Conservation (phyloP, 192 early-diverging fungal genomes). For the Coemansia sp. region DNA sequence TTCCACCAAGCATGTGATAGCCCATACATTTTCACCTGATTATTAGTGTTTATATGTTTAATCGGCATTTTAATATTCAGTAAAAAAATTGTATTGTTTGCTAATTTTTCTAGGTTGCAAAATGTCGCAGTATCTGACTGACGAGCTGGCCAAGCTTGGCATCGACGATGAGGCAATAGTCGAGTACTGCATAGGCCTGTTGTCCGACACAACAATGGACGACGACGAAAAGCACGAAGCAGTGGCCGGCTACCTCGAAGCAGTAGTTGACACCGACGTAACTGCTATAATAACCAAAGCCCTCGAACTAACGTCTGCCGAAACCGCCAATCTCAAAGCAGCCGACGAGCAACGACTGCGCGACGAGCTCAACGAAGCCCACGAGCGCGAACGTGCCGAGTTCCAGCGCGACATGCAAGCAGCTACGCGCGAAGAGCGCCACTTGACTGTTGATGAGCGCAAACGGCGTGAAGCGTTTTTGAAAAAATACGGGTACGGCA, state of each 20-base stretch:
- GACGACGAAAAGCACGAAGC: slow-evolving; percentile 36
- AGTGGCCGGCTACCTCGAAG: slow-evolving; percentile 39
- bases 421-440: background rate
- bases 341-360: slow-evolving; percentile 9
- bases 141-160: slow-evolving; percentile 22
- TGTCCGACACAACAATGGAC: slow-evolving; percentile 22
- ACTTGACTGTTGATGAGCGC: slow-evolving; percentile 31
- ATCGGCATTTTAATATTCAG: background rate
- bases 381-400: slow-evolving; percentile 21
- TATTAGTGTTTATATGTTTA: background rate
- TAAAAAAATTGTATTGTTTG: background rate
- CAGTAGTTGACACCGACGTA: slow-evolving; percentile 12
- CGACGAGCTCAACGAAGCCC: slow-evolving; percentile 2
- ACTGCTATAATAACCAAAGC: slow-evolving; percentile 10
- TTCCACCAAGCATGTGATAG: background rate
- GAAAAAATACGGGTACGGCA: background rate
- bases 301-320: background rate
- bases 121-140: slow-evolving; percentile 28
- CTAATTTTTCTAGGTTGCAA: background rate
- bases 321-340: slow-evolving; percentile 3
- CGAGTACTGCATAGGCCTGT: slow-evolving; percentile 39
- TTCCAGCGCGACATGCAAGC: slow-evolving; percentile 13
- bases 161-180: slow-evolving; percentile 44
- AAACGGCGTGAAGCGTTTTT: slow-evolving; percentile 20
- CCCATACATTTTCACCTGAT: background rate